Conservation (phyloP, 164 flowering plant genomes). For the Berberis thunbergii region DNA sequence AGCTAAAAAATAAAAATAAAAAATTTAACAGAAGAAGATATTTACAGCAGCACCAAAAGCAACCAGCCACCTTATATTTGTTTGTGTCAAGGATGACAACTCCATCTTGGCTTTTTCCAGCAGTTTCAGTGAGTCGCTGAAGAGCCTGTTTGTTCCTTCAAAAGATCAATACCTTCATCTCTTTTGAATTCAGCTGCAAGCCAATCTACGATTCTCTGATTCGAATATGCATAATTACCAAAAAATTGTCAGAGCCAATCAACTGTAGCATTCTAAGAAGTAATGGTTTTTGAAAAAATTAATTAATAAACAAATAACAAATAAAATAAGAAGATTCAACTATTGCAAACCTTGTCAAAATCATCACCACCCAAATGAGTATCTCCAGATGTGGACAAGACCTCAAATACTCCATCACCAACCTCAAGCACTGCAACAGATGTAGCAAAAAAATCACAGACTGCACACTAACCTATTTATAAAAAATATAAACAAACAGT, state of each 20-base stretch:
- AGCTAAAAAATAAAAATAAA: background rate
- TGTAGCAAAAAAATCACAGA: background rate
- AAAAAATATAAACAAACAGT: background rate
- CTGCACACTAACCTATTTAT: background rate
- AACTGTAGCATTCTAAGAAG: background rate
- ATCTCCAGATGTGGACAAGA: slow-evolving; percentile 78
- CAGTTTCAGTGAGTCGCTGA: no score
- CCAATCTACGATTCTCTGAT: no score
- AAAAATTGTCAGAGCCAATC: background rate
- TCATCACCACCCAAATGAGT: slow-evolving; percentile 88
- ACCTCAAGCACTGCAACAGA: slow-evolving; percentile 70
- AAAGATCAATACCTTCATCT: no score
- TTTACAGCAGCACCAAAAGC: no score
- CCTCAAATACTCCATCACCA: slow-evolving; percentile 91
- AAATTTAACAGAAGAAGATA: background rate
- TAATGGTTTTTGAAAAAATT: no score
- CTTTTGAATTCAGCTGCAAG: no score
- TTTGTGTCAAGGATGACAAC: no score
- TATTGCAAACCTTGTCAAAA: slow-evolving; percentile 59
- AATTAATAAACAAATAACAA: no score
- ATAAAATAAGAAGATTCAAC: background rate
- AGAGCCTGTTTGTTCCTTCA: no score
- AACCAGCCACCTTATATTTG: no score
- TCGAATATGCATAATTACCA: no score
- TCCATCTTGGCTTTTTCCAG: no score